Evolutionary conservation across 345 rosid genomes (phyloP).

Genomic region (Rhizophora apiculata): DNA sequence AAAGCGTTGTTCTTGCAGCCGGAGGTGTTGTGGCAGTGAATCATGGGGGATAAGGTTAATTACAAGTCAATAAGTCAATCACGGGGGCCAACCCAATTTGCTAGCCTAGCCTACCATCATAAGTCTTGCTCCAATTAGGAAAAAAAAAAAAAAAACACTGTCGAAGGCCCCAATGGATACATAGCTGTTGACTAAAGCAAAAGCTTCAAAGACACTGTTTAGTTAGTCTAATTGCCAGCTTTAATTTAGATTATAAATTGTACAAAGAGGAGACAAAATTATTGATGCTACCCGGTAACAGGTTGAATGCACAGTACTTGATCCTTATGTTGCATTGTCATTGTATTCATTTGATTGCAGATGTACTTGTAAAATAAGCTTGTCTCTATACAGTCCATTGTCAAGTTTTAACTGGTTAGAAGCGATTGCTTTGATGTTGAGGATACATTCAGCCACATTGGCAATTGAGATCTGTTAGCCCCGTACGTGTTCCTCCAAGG

Average conservation of each 20-base stretch:
- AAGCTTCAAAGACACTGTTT: background rate
- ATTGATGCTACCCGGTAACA: background rate
- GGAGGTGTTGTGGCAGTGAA: too few relatives aligned
- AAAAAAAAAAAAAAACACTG: too few relatives aligned
- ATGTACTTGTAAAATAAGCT: slow-evolving; percentile 2
- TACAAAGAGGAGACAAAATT: slow-evolving; percentile 5
- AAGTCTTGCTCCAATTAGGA: too few relatives aligned
- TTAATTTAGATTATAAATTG: background rate
- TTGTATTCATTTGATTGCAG: background rate
- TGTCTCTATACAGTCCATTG: background rate
- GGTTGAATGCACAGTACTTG: background rate
- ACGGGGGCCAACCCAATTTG: too few relatives aligned
- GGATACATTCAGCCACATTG: background rate
- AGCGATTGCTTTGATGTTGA: background rate
- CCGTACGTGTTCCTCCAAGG: background rate
- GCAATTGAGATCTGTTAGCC: background rate
- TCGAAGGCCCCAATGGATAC: too few relatives aligned
- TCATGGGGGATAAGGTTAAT: too few relatives aligned
- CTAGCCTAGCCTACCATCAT: too few relatives aligned
- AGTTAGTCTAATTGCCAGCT: background rate
- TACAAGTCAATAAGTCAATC: too few relatives aligned
- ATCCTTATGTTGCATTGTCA: background rate
- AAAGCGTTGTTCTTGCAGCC: too few relatives aligned
- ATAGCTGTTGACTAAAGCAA: background rate
- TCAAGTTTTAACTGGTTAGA: background rate